Conservation (phyloP, 306 rosid species). For the Prunus persica region DNA sequence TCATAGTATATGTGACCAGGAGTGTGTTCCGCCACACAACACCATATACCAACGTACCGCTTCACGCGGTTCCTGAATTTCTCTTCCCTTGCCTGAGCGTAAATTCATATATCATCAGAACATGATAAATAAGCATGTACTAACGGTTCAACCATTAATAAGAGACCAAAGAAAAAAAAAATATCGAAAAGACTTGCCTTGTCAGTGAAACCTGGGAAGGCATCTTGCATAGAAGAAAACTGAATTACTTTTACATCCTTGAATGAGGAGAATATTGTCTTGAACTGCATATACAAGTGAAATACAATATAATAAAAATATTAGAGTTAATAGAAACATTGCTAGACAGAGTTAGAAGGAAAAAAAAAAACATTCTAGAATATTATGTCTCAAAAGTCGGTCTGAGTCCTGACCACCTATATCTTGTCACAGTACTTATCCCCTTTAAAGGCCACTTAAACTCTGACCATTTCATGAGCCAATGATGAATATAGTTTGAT, state of each 20-base stretch:
- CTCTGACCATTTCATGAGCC: neutral
- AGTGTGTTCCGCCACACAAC: conserved; percentile 68
- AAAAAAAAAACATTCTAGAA: neutral
- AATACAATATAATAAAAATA: conserved; percentile 15
- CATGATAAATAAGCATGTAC: neutral
- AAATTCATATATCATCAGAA: conserved; percentile 17
- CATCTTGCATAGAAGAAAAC: conserved; percentile 89
- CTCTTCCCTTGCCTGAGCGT: conserved; percentile 59
- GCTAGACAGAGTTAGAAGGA: neutral
- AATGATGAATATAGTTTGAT: neutral
- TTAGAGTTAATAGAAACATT: neutral
- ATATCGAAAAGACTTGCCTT: conserved; percentile 47
- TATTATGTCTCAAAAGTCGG: neutral
- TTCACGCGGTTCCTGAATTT: conserved; percentile 72
- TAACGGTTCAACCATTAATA: neutral
- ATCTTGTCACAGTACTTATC: neutral
- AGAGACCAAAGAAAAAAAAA: conserved; percentile 2
- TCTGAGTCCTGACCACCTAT: neutral
- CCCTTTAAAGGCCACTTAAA: neutral
- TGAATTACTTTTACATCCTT: conserved; percentile 84
- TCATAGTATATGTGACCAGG: conserved; percentile 94
- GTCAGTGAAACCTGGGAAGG: conserved; percentile 61
- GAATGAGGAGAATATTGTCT: conserved; percentile 65
- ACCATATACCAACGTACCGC: conserved; percentile 89
- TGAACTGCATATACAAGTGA: conserved; percentile 50